Evolutionary conservation across 345 rosid species (phyloP).

Genomic region (Laguncularia racemosa): DNA sequence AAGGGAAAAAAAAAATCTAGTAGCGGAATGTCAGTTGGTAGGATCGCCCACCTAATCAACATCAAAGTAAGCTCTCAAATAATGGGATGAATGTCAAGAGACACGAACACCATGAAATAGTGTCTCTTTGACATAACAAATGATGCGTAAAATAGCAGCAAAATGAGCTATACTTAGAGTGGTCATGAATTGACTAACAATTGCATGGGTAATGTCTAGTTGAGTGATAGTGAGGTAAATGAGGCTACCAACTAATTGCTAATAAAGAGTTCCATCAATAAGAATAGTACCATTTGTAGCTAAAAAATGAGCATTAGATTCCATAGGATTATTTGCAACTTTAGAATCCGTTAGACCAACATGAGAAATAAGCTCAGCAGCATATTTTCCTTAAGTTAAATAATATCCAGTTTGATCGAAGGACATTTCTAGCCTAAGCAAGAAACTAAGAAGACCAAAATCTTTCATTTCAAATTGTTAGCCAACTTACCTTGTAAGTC

Average conservation of each 20-base stretch:
- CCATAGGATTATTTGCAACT: neutral
- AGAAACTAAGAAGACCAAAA: neutral
- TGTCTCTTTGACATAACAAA: too few relatives aligned
- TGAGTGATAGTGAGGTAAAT: constrained; percentile 3
- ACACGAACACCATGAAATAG: too few relatives aligned
- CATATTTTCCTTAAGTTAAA: neutral
- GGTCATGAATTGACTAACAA: constrained; percentile 4
- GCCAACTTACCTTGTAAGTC: neutral
- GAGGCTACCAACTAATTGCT: constrained; percentile 2
- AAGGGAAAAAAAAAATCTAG: too few relatives aligned
- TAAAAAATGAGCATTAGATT: neutral
- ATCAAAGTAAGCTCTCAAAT: too few relatives aligned
- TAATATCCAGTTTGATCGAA: neutral
- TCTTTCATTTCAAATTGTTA: constrained; percentile 5
- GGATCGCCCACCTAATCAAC: too few relatives aligned
- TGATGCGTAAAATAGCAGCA: neutral
- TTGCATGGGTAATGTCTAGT: neutral
- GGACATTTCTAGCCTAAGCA: constrained; percentile 1
- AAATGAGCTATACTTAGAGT: neutral
- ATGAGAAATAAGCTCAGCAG: neutral
- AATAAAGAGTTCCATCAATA: neutral
- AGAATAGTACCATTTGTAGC: neutral
- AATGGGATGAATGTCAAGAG: too few relatives aligned
- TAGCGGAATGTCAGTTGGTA: too few relatives aligned
- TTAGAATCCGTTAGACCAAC: neutral